These are phyloP conservation scores for Phytophthora kernoviae DNA, from an alignment of 352 stramenopile genomes.

Conservation along the genomic window DNA sequence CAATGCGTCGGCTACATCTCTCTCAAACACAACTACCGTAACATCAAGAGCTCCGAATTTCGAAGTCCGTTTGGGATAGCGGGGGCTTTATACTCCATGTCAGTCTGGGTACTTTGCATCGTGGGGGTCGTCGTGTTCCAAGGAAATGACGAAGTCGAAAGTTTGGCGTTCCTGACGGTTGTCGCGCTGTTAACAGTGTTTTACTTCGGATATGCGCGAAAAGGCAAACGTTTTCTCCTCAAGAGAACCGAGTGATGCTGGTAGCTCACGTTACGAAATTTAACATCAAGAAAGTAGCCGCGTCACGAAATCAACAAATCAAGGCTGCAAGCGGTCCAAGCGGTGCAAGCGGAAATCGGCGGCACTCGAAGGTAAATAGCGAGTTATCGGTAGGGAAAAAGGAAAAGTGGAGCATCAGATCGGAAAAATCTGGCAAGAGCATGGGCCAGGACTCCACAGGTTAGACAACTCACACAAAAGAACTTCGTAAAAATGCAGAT, in stretches of 20 bases:
- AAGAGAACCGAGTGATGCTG: slow-evolving; percentile 47
- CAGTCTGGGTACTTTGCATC: slow-evolving; percentile 34
- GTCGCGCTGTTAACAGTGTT: slow-evolving; percentile 30
- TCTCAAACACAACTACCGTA: slow-evolving; percentile 46
- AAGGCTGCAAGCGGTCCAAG: slow-evolving; percentile 6
- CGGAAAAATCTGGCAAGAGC: too few species aligned
- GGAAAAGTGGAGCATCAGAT: too few species aligned
- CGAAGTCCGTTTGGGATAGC: slow-evolving; percentile 40
- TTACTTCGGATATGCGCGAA: slow-evolving; percentile 44
- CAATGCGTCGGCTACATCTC: slow-evolving; percentile 53
- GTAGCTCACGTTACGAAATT: slow-evolving; percentile 56
- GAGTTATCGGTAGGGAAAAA: too few species aligned
- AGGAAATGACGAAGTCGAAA: slow-evolving; percentile 30
- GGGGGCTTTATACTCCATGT: slow-evolving; percentile 39
- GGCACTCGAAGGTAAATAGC: too few species aligned
- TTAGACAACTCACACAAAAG: too few species aligned
- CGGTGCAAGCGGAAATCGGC: too few species aligned
- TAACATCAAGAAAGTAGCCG: slow-evolving; percentile 35
- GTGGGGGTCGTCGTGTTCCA: slow-evolving; percentile 34
- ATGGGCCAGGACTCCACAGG: too few species aligned
- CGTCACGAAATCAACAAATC: neutral
- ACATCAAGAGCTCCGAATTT: slow-evolving; percentile 49
- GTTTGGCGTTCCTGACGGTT: slow-evolving; percentile 20
- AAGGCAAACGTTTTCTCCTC: slow-evolving; percentile 41
- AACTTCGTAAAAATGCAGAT: too few species aligned